phyloP scores from a whole-genome alignment of 2,329 filamentous ascomycete species.

The Knufia fluminis region DNA sequence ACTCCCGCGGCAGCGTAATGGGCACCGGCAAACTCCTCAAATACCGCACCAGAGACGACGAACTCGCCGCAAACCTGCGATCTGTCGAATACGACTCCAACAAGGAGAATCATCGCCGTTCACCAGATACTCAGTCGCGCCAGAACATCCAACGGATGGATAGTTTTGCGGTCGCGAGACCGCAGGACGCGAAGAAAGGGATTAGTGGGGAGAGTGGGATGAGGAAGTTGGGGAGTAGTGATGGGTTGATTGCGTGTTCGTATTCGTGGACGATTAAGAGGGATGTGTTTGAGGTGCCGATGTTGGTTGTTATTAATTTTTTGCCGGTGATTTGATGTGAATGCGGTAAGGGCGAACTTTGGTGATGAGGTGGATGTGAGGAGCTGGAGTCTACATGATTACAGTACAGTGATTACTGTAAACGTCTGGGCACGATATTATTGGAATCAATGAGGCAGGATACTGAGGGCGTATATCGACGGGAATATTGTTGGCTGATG shows the following conservation, averaged over 20 bases:
- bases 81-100: constrained; percentile 28
- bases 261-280: constrained; percentile 97
- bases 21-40: constrained; percentile 79
- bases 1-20: constrained; percentile 75
- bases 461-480: no score
- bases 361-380: no score
- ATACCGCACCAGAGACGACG: constrained; percentile 65
- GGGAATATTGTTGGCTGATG: no score
- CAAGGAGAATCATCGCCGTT: constrained; percentile 33
- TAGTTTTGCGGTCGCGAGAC: constrained; percentile 1
- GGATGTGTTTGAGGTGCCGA: constrained; percentile 95
- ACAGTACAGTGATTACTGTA: no score
- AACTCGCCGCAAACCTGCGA: constrained; percentile 21
- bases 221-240: constrained; percentile 65
- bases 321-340: neutral
- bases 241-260: constrained; percentile 87
- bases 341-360: no score
- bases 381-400: no score
- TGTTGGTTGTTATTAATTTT: constrained; percentile 89
- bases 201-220: constrained; percentile 56
- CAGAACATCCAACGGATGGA: constrained; percentile 12
- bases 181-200: constrained; percentile 31
- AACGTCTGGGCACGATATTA: no score
- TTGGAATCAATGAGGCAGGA: no score
- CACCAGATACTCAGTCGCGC: constrained; percentile 26